Percentiles rank a stretch among this genome's conserved stretches.
These are phyloP conservation scores for Gaeumannomyces sp. DNA, from an alignment of 2,329 filamentous ascomycete species.

Conservation along the genomic window DNA sequence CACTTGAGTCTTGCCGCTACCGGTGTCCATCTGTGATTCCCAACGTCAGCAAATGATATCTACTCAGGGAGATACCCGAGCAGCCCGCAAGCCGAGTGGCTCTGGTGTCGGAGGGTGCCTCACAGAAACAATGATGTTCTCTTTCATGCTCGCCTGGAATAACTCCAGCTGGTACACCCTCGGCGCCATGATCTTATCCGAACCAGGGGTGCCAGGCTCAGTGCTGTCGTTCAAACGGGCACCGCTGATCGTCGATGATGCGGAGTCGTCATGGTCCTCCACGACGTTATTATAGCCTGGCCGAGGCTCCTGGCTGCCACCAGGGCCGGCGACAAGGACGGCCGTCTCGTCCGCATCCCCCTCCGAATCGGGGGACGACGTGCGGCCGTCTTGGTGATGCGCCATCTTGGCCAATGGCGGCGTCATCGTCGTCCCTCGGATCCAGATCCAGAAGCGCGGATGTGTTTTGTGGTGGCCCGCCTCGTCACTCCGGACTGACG, in stretches of 20 bases:
- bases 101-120: neutral
- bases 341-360: neutral
- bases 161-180: constrained; percentile 71
- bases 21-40: constrained; percentile 65
- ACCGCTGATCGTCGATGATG: neutral
- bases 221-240: neutral
- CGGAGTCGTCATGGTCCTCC: neutral
- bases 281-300: neutral
- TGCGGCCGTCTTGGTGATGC: neutral
- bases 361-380: neutral
- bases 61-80: too few species aligned
- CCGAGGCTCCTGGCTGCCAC: neutral
- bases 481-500: neutral
- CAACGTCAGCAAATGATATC: neutral
- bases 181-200: constrained; percentile 30
- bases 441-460: neutral
- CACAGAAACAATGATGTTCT: constrained; percentile 68
- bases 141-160: constrained; percentile 60
- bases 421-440: neutral
- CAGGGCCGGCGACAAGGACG: neutral
- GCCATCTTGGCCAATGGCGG: neutral
- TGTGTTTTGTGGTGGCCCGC: neutral
- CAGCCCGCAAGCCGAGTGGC: neutral
- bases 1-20: constrained; percentile 74
- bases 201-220: too few species aligned